Evolutionary conservation across 2,329 filamentous ascomycete species (phyloP).

Genomic region (Dactylellina parvicollis): DNA sequence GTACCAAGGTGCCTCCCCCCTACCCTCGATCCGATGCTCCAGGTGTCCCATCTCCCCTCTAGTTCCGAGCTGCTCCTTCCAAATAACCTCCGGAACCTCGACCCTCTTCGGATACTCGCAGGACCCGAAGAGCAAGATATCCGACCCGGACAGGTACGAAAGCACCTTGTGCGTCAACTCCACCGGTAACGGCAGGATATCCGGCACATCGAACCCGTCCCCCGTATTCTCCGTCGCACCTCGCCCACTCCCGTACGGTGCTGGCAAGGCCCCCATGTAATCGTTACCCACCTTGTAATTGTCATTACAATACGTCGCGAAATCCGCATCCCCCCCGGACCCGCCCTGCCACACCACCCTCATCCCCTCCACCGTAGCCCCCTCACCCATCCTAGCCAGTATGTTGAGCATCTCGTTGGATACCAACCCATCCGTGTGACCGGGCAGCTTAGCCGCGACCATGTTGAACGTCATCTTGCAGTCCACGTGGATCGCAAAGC

Average conservation of each 20-base stretch:
- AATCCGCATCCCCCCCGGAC: background rate
- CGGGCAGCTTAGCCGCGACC: background rate
- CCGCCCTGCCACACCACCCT: background rate
- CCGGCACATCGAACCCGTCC: background rate
- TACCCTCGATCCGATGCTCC: background rate
- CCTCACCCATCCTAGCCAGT: background rate
- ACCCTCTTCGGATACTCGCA: constrained; percentile 3
- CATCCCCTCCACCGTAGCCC: background rate
- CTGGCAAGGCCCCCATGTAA: too few species aligned
- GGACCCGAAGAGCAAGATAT: background rate
- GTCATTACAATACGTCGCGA: constrained; percentile 16
- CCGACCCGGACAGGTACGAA: constrained; percentile 5
- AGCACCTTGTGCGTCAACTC: constrained; percentile 18
- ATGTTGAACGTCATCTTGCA: background rate
- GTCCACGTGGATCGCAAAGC: constrained; percentile 3
- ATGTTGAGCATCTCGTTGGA: background rate
- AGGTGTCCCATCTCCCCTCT: constrained; percentile 6
- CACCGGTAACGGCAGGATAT: constrained; percentile 12
- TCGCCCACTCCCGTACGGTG: background rate
- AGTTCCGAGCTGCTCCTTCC: constrained; percentile 15
- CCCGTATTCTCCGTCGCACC: background rate
- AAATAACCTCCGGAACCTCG: constrained; percentile 22
- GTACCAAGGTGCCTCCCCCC: constrained; percentile 1
- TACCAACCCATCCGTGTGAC: background rate
- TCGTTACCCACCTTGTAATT: too few species aligned